Evolutionary conservation across 140 eudicot genomes (phyloP).

Genomic region (Oenanthe javanica): DNA sequence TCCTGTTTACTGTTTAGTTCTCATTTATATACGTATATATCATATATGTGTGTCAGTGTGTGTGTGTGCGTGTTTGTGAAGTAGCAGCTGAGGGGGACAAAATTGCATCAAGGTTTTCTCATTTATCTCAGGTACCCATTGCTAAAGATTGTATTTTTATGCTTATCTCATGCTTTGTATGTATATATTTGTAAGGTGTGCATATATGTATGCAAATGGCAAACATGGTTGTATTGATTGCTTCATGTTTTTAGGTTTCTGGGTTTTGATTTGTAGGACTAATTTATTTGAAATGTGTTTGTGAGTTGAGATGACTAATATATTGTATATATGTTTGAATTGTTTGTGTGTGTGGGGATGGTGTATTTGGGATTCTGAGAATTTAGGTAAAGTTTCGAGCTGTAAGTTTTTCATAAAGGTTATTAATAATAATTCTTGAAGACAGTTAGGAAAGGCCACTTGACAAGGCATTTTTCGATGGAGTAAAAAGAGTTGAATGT

Average conservation of each 20-base stretch:
- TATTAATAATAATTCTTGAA: neutral
- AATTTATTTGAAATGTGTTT: no score
- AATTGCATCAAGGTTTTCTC: neutral
- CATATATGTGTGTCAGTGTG: no score
- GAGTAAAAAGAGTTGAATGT: no score
- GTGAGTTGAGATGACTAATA: neutral
- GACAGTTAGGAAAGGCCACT: no score
- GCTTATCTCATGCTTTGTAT: neutral
- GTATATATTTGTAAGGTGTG: neutral
- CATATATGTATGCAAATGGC: neutral
- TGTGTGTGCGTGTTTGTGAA: no score
- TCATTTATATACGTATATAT: no score
- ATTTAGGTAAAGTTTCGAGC: neutral
- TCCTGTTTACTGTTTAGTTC: no score
- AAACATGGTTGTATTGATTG: neutral
- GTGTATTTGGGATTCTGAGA: neutral
- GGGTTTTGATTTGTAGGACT: no score
- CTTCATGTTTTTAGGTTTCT: neutral
- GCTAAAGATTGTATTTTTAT: neutral
- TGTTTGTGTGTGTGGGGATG: neutral
- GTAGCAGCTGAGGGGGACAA: no score
- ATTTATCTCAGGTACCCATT: neutral
- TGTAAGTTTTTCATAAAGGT: no score
- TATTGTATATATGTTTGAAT: no score
- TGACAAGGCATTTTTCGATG: no score